These are phyloP conservation scores for Cyberlindnera maclurae DNA, from an alignment of 805 yeast species.

Conservation along the genomic window DNA sequence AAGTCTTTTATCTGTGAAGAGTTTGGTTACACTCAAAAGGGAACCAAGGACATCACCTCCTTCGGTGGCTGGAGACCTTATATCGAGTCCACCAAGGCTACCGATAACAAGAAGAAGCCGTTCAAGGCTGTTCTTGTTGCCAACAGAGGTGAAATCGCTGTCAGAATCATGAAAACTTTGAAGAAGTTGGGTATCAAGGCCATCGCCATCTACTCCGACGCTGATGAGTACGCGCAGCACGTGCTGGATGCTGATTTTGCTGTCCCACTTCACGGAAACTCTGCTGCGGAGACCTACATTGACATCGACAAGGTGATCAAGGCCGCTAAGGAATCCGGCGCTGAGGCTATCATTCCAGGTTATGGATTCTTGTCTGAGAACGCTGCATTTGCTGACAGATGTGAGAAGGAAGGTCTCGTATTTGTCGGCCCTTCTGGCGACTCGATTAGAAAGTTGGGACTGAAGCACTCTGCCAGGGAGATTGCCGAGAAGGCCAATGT, in stretches of 20 bases:
- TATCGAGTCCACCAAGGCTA: constrained; percentile 30
- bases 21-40: constrained; percentile 63
- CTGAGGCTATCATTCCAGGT: constrained; percentile 97
- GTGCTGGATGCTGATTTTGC: constrained; percentile 78
- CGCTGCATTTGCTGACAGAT: constrained; percentile 90
- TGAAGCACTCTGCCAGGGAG: constrained; percentile 94
- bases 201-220: constrained; percentile 86
- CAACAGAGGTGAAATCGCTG: constrained; percentile 97
- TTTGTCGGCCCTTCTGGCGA: constrained; percentile 97
- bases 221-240: constrained; percentile 84
- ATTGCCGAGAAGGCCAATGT: constrained; percentile 89
- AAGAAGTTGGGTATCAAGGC: constrained; percentile 72
- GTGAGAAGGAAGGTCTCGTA: constrained; percentile 73
- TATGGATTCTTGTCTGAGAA: constrained; percentile 95
- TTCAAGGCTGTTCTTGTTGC: constrained; percentile 87
- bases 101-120: constrained; percentile 40
- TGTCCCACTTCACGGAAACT: constrained; percentile 67
- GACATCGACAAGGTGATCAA: constrained; percentile 75
- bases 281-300: constrained; percentile 89
- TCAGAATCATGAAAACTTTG: constrained; percentile 82
- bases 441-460: constrained; percentile 83
- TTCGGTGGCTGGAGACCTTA: constrained; percentile 86
- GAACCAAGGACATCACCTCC: constrained; percentile 73
- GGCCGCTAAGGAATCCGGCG: constrained; percentile 77
- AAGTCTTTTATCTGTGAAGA: constrained; percentile 96